These are phyloP conservation scores for Thozetella sp. DNA, from an alignment of 495 filamentous ascomycete species.

Conservation along the genomic window DNA sequence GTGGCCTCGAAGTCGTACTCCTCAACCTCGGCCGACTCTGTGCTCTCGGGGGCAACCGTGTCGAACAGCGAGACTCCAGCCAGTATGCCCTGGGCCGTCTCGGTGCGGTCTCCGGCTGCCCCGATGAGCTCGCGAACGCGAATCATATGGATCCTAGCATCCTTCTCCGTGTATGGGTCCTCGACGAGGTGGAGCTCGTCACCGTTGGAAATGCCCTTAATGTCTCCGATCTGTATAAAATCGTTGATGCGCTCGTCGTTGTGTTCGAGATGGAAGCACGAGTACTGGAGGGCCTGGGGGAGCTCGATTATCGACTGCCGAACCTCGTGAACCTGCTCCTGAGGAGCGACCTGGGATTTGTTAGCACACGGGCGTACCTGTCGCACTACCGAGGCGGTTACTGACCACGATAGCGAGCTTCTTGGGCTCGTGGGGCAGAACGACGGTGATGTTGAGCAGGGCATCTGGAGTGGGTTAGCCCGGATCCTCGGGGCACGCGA, in stretches of 20 bases:
- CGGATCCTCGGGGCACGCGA: not conserved
- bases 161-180: slow-evolving; percentile 98
- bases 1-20: slow-evolving; percentile 76
- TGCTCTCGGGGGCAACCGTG: slow-evolving; percentile 51
- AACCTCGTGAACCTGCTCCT: slow-evolving; percentile 97
- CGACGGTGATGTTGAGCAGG: slow-evolving; percentile 64
- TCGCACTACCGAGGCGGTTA: not conserved
- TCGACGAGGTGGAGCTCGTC: slow-evolving; percentile 82
- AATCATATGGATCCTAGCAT: slow-evolving; percentile 92
- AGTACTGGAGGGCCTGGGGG: slow-evolving; percentile 93
- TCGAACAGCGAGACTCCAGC: slow-evolving; percentile 91
- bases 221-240: slow-evolving; percentile 90
- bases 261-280: slow-evolving; percentile 97
- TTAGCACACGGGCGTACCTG: slow-evolving; percentile 15
- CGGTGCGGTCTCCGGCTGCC: slow-evolving; percentile 83
- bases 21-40: slow-evolving; percentile 45
- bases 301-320: slow-evolving; percentile 94
- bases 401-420: slow-evolving; percentile 83
- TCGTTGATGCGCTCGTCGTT: slow-evolving; percentile 88
- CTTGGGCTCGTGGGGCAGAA: slow-evolving; percentile 78
- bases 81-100: slow-evolving; percentile 83
- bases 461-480: slow-evolving; percentile 53
- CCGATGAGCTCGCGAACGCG: slow-evolving; percentile 91
- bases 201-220: slow-evolving; percentile 72
- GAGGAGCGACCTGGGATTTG: slow-evolving; percentile 72